These are phyloP conservation scores for Lanmaoa rubissima DNA, from an alignment of 768 basidiomycete genomes.

Conservation along the genomic window DNA sequence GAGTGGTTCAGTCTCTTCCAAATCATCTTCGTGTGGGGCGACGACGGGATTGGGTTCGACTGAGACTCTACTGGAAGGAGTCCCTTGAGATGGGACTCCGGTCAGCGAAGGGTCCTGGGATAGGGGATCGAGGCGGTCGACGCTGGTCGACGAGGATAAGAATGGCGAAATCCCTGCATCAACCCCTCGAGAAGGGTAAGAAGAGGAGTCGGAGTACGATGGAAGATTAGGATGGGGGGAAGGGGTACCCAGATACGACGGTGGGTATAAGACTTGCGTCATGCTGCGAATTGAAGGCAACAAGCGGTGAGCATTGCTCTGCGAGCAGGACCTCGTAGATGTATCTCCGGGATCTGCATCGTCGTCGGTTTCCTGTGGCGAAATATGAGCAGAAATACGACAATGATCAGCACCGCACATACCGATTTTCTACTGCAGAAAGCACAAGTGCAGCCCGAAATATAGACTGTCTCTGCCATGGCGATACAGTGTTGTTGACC, in stretches of 20 bases:
- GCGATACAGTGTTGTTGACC: not conserved
- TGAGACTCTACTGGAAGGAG: not conserved
- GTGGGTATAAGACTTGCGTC: slow-evolving; percentile 29
- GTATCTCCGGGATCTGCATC: not conserved
- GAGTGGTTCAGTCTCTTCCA: slow-evolving; percentile 10
- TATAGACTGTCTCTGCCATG: not conserved
- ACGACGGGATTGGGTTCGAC: not conserved
- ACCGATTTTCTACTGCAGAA: slow-evolving; percentile 2
- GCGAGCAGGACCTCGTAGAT: not conserved
- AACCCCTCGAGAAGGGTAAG: not conserved
- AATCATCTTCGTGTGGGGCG: not conserved
- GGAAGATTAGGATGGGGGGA: slow-evolving; percentile 18
- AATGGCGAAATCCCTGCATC: not conserved
- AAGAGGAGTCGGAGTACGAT: slow-evolving; percentile 12
- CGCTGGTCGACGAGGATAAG: not conserved
- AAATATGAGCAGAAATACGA: slow-evolving; percentile 5
- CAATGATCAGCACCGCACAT: not conserved
- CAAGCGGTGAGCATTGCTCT: not conserved
- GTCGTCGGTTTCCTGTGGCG: slow-evolving; percentile 5
- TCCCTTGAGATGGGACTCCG: slow-evolving; percentile 14
- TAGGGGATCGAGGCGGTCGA: slow-evolving; percentile 2
- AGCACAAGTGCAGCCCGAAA: not conserved
- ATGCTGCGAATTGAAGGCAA: slow-evolving; percentile 24
- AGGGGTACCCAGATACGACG: slow-evolving; percentile 13
- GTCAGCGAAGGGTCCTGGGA: slow-evolving; percentile 13